Percentiles rank a stretch among this genome's conserved stretches.
phyloP scores from a whole-genome alignment of 306 rosid genomes.

The Vigna trinervia region DNA sequence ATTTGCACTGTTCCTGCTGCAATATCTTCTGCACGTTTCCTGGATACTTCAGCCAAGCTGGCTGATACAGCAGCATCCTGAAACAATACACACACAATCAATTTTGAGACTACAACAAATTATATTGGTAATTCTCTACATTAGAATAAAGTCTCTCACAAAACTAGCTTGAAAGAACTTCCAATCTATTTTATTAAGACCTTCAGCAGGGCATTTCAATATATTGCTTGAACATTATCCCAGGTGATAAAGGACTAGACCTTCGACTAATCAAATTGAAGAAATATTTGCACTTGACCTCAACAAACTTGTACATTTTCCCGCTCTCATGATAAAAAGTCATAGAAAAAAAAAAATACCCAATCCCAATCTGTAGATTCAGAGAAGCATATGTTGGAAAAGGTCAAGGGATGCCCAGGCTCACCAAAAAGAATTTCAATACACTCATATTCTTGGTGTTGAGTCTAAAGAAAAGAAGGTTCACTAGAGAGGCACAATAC shows the following conservation, averaged over 20 bases:
- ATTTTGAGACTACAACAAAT: neutral
- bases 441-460: neutral
- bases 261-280: conserved; percentile 10
- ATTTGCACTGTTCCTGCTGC: conserved; percentile 74
- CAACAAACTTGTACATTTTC: neutral
- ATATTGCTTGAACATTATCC: conserved; percentile 12
- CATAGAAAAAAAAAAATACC: conserved; percentile 1
- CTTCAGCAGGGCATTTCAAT: neutral
- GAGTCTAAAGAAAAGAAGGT: too few species aligned
- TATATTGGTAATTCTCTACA: conserved; percentile 1
- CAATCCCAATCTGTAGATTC: too few species aligned
- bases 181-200: conserved; percentile 32
- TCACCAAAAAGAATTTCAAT: too few species aligned
- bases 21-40: conserved; percentile 85
- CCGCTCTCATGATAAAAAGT: neutral
- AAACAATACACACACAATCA: conserved; percentile 28
- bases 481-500: too few species aligned
- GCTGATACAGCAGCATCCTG: conserved; percentile 80
- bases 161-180: neutral
- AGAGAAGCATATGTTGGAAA: too few species aligned
- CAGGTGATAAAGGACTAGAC: neutral
- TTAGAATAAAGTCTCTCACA: conserved; percentile 3
- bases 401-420: too few species aligned
- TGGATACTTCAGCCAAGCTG: conserved; percentile 71
- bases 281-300: neutral